Percentiles rank a stretch among this genome's conserved stretches.
Conservation (phyloP, 176 grass and related monocot species). For the Cocos nucifera region DNA sequence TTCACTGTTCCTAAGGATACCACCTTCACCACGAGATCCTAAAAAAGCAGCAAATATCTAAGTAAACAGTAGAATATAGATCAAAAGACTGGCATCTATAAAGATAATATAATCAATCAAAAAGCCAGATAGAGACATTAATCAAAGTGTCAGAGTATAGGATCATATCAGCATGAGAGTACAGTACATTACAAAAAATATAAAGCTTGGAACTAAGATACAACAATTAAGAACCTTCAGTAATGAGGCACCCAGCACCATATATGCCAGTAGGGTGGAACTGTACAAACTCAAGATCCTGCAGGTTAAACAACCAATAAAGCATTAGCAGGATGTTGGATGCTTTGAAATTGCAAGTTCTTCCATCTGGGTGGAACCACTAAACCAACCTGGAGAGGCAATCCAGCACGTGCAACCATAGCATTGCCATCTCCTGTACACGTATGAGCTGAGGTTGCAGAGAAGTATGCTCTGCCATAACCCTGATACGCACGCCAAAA, state of each 20-base stretch:
- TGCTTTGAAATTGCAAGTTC: neutral
- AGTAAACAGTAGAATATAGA: too few relatives aligned
- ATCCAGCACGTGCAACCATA: slow-evolving; percentile 95
- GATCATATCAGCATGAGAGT: too few relatives aligned
- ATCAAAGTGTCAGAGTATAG: too few relatives aligned
- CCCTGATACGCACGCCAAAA: slow-evolving; percentile 4
- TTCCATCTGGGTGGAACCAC: neutral
- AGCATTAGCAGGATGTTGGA: slow-evolving; percentile 18
- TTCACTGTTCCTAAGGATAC: slow-evolving; percentile 82
- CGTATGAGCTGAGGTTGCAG: slow-evolving; percentile 93
- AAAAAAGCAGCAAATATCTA: neutral
- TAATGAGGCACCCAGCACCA: slow-evolving; percentile 80
- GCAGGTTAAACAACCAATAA: slow-evolving; percentile 27
- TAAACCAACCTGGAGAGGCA: slow-evolving; percentile 62
- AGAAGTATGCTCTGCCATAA: slow-evolving; percentile 75
- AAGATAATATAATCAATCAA: too few relatives aligned
- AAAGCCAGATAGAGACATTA: too few relatives aligned
- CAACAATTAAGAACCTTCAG: slow-evolving; percentile 49
- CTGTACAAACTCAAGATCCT: slow-evolving; percentile 99
- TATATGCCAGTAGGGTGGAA: slow-evolving; percentile 88
- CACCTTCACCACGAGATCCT: slow-evolving; percentile 88
- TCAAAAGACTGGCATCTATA: too few relatives aligned
- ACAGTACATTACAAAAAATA: neutral
- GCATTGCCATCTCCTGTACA: slow-evolving; percentile 99
- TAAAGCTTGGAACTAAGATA: neutral